Percentiles rank a stretch among this genome's conserved stretches.
These are phyloP conservation scores for Protea cynaroides DNA, from an alignment of 164 flowering plant species.

Conservation along the genomic window DNA sequence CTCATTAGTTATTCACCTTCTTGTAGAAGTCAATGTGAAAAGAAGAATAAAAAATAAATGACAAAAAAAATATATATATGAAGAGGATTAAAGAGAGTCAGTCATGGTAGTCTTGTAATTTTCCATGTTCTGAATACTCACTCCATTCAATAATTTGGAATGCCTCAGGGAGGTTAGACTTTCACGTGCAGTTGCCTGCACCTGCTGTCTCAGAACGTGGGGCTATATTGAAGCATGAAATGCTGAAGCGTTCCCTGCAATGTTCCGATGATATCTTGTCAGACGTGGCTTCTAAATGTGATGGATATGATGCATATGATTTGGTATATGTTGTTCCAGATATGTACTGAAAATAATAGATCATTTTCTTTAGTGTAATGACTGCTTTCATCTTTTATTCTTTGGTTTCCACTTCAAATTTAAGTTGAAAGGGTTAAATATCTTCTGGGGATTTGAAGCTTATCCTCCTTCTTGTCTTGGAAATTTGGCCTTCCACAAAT, in stretches of 20 bases:
- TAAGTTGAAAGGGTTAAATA: neutral
- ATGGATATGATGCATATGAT: constrained; percentile 98
- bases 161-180: constrained; percentile 82
- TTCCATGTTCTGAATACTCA: neutral
- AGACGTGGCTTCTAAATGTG: constrained; percentile 82
- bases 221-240: constrained; percentile 79
- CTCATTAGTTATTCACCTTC: neutral
- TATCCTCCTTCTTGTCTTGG: no score
- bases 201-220: constrained; percentile 78
- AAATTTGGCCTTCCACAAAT: no score
- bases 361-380: neutral
- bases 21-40: neutral
- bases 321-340: constrained; percentile 40
- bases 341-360: neutral
- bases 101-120: neutral
- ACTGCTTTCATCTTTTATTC: neutral
- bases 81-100: no score
- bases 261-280: constrained; percentile 62
- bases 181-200: constrained; percentile 78
- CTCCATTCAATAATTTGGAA: constrained; percentile 13
- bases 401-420: neutral
- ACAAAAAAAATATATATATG: no score
- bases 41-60: neutral
- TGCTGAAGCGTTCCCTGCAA: constrained; percentile 62
- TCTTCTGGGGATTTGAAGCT: no score